phyloP scores from a whole-genome alignment of 805 yeast species.

The Starmerella potacharoeniae region DNA sequence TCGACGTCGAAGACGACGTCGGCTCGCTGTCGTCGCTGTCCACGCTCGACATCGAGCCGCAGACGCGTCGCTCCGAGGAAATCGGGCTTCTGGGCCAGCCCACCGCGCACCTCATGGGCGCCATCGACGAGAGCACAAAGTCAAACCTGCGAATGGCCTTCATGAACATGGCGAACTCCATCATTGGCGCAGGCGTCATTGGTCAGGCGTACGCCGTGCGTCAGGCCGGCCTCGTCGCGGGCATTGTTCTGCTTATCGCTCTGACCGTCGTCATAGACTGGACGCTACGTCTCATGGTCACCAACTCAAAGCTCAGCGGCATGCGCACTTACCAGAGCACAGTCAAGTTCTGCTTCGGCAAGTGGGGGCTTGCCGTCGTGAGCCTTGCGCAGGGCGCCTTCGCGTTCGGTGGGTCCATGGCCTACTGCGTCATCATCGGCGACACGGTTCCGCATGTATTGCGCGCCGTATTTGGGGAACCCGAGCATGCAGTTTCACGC shows the following conservation, averaged over 20 bases:
- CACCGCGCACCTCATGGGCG: slow-evolving; percentile 15
- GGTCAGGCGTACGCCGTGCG: slow-evolving; percentile 85
- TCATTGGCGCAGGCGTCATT: slow-evolving; percentile 89
- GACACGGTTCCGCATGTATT: slow-evolving; percentile 90
- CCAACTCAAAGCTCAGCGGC: slow-evolving; percentile 69
- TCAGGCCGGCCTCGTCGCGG: slow-evolving; percentile 70
- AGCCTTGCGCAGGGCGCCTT: slow-evolving; percentile 71
- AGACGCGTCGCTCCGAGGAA: slow-evolving; percentile 8
- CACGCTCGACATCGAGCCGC: not conserved
- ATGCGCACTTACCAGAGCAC: slow-evolving; percentile 75
- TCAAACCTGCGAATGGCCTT: slow-evolving; percentile 74
- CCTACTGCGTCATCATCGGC: slow-evolving; percentile 88
- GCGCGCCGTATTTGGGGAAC: slow-evolving; percentile 40
- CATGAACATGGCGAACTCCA: slow-evolving; percentile 94
- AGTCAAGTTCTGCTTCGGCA: slow-evolving; percentile 69
- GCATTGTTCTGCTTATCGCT: slow-evolving; percentile 46
- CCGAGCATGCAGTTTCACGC: slow-evolving; percentile 31
- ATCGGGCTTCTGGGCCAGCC: slow-evolving; percentile 24
- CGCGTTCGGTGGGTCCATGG: slow-evolving; percentile 91
- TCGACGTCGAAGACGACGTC: not conserved
- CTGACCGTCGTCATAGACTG: slow-evolving; percentile 73
- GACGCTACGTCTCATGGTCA: slow-evolving; percentile 66
- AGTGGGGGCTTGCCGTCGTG: slow-evolving; percentile 52
- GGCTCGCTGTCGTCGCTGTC: slow-evolving; percentile 5
- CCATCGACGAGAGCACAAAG: slow-evolving; percentile 27